Percentiles rank a stretch among this genome's conserved stretches.
These are phyloP conservation scores for Calonectria pseudoreteaudii DNA, from an alignment of 2,329 filamentous ascomycete genomes.

Conservation along the genomic window DNA sequence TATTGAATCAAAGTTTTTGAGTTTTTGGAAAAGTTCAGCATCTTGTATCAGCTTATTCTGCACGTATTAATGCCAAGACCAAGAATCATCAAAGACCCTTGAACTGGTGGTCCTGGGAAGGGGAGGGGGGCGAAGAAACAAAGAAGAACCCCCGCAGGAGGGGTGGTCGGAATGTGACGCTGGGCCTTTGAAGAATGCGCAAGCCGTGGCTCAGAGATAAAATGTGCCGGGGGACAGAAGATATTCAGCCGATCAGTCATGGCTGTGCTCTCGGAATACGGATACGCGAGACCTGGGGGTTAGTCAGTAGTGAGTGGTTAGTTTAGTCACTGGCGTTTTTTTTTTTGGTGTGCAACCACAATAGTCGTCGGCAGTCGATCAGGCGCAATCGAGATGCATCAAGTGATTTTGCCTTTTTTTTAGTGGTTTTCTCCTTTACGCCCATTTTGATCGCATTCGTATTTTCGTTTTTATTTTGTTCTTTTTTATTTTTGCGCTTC, in stretches of 20 bases:
- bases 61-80: background rate
- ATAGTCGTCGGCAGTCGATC: slow-evolving; percentile 15
- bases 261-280: slow-evolving; percentile 31
- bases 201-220: slow-evolving; percentile 14
- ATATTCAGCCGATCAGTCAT: slow-evolving; percentile 36
- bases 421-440: background rate
- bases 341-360: background rate
- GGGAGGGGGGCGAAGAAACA: no score
- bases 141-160: background rate
- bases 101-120: background rate
- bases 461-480: background rate
- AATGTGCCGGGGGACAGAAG: background rate
- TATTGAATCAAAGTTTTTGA: background rate
- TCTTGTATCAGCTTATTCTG: background rate
- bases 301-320: background rate
- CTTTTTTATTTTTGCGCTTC: background rate
- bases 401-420: background rate
- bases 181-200: background rate
- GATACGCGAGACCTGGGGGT: background rate
- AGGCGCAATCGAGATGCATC: background rate
- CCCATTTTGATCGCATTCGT: background rate
- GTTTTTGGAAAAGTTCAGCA: background rate
- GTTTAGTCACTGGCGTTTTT: background rate
- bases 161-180: background rate
- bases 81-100: background rate